A percentile compares a stretch with the other conserved stretches of the same genome.
Conservation (phyloP, 2,329 filamentous ascomycete genomes). For the Penicillium freii region DNA sequence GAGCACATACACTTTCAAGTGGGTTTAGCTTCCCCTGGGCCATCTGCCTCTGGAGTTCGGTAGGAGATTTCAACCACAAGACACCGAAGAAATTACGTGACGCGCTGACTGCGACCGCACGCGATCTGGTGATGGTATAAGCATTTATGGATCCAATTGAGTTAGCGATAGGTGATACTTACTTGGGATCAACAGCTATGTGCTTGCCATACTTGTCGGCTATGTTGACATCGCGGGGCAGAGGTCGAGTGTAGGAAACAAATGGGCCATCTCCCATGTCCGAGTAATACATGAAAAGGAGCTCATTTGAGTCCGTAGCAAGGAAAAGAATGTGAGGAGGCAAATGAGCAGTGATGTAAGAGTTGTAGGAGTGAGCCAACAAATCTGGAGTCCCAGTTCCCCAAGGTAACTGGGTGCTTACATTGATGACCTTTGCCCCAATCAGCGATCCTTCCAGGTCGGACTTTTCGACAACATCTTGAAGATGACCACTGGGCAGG, state of each 20-base stretch:
- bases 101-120: slow-evolving; percentile 66
- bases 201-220: slow-evolving; percentile 60
- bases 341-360: slow-evolving; percentile 34
- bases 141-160: background rate
- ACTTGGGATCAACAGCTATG: slow-evolving; percentile 77
- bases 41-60: slow-evolving; percentile 53
- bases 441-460: slow-evolving; percentile 78
- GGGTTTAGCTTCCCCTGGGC: slow-evolving; percentile 53
- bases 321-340: slow-evolving; percentile 82
- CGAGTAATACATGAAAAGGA: slow-evolving; percentile 72
- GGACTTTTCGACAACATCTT: slow-evolving; percentile 71
- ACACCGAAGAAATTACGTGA: slow-evolving; percentile 69
- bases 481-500: slow-evolving; percentile 61
- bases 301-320: slow-evolving; percentile 68
- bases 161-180: slow-evolving; percentile 31
- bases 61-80: slow-evolving; percentile 64
- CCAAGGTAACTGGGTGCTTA: slow-evolving; percentile 44
- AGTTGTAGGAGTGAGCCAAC: background rate
- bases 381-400: slow-evolving; percentile 28
- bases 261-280: slow-evolving; percentile 56
- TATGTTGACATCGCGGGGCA: slow-evolving; percentile 56
- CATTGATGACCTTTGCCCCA: slow-evolving; percentile 73
- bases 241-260: slow-evolving; percentile 56
- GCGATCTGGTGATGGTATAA: slow-evolving; percentile 39
- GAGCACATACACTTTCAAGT: slow-evolving; percentile 54